Evolutionary conservation across 768 basidiomycete genomes (phyloP), one percentile per base, ranked within the genome.

Genomic region (Macrolepiota dolichaula): DNA sequence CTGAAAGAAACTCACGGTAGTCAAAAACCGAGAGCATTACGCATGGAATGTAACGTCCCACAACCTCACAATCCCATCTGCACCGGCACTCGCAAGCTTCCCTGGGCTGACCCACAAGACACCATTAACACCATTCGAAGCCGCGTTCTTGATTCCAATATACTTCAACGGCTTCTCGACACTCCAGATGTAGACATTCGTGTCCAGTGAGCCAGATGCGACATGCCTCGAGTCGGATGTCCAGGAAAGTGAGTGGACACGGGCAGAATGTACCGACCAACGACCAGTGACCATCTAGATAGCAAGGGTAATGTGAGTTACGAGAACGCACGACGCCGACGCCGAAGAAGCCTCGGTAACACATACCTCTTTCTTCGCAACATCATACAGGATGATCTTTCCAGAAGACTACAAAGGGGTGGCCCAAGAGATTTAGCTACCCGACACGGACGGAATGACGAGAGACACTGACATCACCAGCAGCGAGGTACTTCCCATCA

Each of bases 161-260:
- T 90, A 91, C 72, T 82, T 86, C 71, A 85, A 74, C 9, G 88
- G 86, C 68, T 85, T 82, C 47, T 76, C 76, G 32, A 93, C 85
- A 64, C 88, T 87, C 86, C 92, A 98, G 25, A 98, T 75, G 68
- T 94, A 97, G 4, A 96, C 85, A 65, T 94, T 85, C 32, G 95
- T 96, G 71, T 98, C 96, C n/a, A 96, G 80, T 19, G 94, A 92
- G 11, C 89, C 94, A 3, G 94, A 94, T 11, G 87, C 95, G 63
- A 91, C 83, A 68, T 95, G 86, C 63, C 80, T 79, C 6, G 87
- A 86, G 68, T 91, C 87, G 5, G 83, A 66, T 6, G 90, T 86
- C 86, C 91, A 95, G 1, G 84, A 76, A 17, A 98, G 79, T 10
- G 91, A 85, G 66, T 88, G 83, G 62, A 98, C 83, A 29, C 92